Evolutionary conservation across 1,139 yeast species (phyloP).

Genomic region (Cylindricascospora bacillispora): DNA sequence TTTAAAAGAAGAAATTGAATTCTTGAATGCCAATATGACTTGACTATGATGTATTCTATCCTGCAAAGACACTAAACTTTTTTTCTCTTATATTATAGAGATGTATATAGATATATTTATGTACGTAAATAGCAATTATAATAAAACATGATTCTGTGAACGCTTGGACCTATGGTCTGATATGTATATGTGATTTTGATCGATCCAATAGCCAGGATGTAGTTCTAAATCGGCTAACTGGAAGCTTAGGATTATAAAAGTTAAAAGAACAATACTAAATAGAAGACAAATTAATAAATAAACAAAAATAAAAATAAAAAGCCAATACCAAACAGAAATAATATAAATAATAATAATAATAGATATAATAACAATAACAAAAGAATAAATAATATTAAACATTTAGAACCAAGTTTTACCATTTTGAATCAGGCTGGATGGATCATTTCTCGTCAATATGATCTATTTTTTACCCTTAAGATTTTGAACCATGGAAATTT

Average conservation of each 20-base stretch:
- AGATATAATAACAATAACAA: no score
- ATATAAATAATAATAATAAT: no score
- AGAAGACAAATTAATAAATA: no score
- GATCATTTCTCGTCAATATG: neutral
- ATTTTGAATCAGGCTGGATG: neutral
- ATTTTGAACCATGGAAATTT: slow-evolving; percentile 6
- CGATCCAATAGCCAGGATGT: no score
- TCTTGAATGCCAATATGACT: slow-evolving; percentile 28
- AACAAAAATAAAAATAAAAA: no score
- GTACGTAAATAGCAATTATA: slow-evolving; percentile 1
- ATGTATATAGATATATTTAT: neutral
- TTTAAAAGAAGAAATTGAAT: slow-evolving; percentile 59
- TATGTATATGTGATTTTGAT: no score
- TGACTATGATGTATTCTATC: slow-evolving; percentile 14
- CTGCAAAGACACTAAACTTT: neutral
- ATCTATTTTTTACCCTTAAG: neutral
- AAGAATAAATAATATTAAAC: neutral
- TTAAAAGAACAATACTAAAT: no score
- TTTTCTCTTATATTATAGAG: neutral
- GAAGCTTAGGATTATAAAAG: no score
- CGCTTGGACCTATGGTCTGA: no score
- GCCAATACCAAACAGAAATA: no score
- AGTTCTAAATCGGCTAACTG: no score
- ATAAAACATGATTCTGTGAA: slow-evolving; percentile 1
- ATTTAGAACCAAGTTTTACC: neutral